Base-by-base conservation (phyloP, 345 rosid genomes). In the Populus alba region DNA sequence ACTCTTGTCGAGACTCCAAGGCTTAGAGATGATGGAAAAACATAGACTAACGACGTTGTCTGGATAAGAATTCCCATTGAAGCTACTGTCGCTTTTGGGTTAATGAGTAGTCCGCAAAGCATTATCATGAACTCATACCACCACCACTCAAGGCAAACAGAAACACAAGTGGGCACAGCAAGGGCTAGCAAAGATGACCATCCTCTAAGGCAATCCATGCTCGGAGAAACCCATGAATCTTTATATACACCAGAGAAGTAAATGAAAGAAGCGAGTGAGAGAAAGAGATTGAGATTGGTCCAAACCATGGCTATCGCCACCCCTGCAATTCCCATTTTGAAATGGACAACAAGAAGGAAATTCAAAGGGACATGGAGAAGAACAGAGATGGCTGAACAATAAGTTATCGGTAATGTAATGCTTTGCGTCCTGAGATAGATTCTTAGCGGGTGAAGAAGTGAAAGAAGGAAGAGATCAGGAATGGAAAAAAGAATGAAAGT, bases 141-240 rank as follows among this genome's bases (percentile, higher is more conserved):
- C 99, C 99, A 96, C 98, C 99, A 96, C 73, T 96, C 99, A 33
- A 96, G 91, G 79, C 99, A 96, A 38, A 96, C 99, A 0, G 99
- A 96, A 49, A 85, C 85, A 72, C 99, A 96, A 66, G 91, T 96
- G 8, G 99, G 99, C 66, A 96, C 84, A 0, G 99, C 94, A 1
- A 96, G 91, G 6, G 91, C 85, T n/a, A 96, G 90, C 76, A 96
- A 83, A 61, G 97, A 85, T 1, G 97, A 91, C 99, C 99, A 96
- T 33, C 97, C 98, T 74, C 82, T 83, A 2, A 96, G 81, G 77
- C 97, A 89, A 78, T 96, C 94, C 51, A 83, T 57, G 85, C 94
- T 88, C 8, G 94, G 94, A 77, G 90, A 55, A 41, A 94, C 97
- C 99, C 97, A 94, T 1, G 97, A 92, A 68, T 87, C 94, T 76